Evolutionary conservation across 148 eudicot genomes (phyloP).

Genomic region (Arbutus unedo): DNA sequence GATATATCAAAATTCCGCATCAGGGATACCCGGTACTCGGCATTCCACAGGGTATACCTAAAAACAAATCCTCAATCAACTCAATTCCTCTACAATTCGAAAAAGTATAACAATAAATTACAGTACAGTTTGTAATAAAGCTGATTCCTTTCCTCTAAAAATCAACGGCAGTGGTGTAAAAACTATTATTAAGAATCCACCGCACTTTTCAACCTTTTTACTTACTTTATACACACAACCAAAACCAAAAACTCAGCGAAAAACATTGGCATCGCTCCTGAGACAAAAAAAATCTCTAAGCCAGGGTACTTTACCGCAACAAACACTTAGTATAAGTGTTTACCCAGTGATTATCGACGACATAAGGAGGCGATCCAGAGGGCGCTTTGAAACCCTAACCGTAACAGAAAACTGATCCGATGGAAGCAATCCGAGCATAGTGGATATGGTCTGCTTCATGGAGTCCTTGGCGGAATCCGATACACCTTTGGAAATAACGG

Average conservation of each 20-base stretch:
- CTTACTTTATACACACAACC: no score
- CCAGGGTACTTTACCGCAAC: no score
- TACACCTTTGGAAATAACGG: constrained; percentile 64
- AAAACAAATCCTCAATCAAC: not conserved
- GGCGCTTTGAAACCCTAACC: constrained; percentile 61
- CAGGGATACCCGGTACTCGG: constrained; percentile 76
- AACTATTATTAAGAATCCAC: no score
- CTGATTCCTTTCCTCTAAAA: no score
- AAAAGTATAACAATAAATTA: not conserved
- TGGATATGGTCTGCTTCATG: constrained; percentile 85
- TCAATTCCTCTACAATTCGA: constrained; percentile 4
- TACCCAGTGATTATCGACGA: constrained; percentile 86
- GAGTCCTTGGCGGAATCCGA: constrained; percentile 69
- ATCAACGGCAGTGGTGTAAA: no score
- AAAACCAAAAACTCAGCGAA: not conserved
- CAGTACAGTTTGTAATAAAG: no score
- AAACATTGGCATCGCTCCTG: no score
- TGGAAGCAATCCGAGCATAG: constrained; percentile 76
- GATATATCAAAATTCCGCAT: constrained; percentile 68
- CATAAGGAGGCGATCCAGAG: constrained; percentile 56
- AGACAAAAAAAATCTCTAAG: no score
- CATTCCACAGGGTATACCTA: constrained; percentile 91
- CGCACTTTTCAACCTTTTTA: no score
- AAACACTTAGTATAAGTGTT: not conserved
- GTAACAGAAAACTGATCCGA: constrained; percentile 67